These are phyloP conservation scores for Leccinum pellstonianum DNA, from an alignment of 768 basidiomycete species.

Conservation along the genomic window DNA sequence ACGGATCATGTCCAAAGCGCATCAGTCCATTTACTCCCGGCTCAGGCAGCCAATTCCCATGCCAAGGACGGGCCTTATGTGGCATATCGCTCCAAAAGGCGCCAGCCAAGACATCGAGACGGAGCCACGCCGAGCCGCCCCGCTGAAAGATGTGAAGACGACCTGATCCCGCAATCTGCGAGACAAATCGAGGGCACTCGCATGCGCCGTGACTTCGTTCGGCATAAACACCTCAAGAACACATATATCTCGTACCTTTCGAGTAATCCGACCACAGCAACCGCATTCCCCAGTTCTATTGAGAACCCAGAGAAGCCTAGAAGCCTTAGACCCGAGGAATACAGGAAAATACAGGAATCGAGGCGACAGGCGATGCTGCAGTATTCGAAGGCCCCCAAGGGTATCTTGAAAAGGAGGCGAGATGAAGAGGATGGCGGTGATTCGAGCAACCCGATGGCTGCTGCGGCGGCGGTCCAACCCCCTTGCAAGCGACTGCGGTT, in stretches of 20 bases:
- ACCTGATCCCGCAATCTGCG: slow-evolving; percentile 16
- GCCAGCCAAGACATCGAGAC: slow-evolving; percentile 1
- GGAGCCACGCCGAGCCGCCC: neutral
- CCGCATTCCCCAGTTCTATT: slow-evolving; percentile 16
- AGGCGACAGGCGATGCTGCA: slow-evolving; percentile 31
- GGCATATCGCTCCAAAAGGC: slow-evolving; percentile 12
- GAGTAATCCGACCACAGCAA: slow-evolving; percentile 7
- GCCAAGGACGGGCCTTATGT: slow-evolving; percentile 6
- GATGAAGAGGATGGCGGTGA: slow-evolving; percentile 20
- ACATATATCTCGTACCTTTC: slow-evolving; percentile 27
- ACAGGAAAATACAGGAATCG: slow-evolving; percentile 22
- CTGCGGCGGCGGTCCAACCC: neutral
- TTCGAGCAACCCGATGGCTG: neutral
- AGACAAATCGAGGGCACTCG: slow-evolving; percentile 26
- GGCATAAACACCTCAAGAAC: slow-evolving; percentile 30
- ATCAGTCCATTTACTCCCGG: neutral
- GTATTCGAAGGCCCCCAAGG: slow-evolving; percentile 23
- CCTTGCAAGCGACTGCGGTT: slow-evolving; percentile 28
- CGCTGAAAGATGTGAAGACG: slow-evolving; percentile 22
- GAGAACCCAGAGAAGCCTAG: slow-evolving; percentile 20
- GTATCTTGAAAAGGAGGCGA: slow-evolving; percentile 31
- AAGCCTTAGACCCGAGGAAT: slow-evolving; percentile 25
- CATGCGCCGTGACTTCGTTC: slow-evolving; percentile 29
- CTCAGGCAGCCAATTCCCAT: neutral
- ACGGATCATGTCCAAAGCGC: neutral